Percentiles rank a stretch among this genome's conserved stretches.
phyloP scores from a whole-genome alignment of 192 early-diverging fungal species.

The Podila horticola region DNA sequence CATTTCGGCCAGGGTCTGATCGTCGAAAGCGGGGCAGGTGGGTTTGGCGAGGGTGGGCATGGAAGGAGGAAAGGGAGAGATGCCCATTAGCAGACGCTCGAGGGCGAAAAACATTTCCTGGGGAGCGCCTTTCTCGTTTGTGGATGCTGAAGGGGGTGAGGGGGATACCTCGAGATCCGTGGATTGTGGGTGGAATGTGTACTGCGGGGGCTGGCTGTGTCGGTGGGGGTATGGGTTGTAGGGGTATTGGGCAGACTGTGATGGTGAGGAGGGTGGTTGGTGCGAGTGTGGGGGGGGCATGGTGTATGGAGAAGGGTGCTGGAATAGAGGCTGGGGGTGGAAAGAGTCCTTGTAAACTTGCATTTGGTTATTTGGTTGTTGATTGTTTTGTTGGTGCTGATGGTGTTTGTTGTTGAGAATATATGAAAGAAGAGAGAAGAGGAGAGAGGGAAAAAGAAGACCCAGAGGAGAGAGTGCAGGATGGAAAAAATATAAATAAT shows the following conservation, averaged over 20 bases:
- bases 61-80: slow-evolving; percentile 46
- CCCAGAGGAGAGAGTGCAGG: neutral
- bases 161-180: too few species aligned
- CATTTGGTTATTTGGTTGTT: slow-evolving; percentile 14
- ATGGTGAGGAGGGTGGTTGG: neutral
- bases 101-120: slow-evolving; percentile 34
- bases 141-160: neutral
- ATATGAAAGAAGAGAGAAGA: neutral
- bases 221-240: slow-evolving; percentile 39
- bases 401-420: neutral
- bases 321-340: neutral
- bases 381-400: neutral
- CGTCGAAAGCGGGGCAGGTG: slow-evolving; percentile 28
- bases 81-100: slow-evolving; percentile 38
- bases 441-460: neutral
- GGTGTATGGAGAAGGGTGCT: slow-evolving; percentile 6
- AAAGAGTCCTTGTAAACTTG: slow-evolving; percentile 22
- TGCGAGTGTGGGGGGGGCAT: slow-evolving; percentile 5
- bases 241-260: slow-evolving; percentile 26
- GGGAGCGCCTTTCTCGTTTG: slow-evolving; percentile 3
- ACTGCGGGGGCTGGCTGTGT: slow-evolving; percentile 17
- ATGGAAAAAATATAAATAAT: too few species aligned
- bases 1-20: too few species aligned
- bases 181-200: slow-evolving; percentile 16
- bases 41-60: slow-evolving; percentile 39